These are phyloP conservation scores for Cercospora sp. DNA, from an alignment of 2,329 filamentous ascomycete genomes.

Conservation along the genomic window DNA sequence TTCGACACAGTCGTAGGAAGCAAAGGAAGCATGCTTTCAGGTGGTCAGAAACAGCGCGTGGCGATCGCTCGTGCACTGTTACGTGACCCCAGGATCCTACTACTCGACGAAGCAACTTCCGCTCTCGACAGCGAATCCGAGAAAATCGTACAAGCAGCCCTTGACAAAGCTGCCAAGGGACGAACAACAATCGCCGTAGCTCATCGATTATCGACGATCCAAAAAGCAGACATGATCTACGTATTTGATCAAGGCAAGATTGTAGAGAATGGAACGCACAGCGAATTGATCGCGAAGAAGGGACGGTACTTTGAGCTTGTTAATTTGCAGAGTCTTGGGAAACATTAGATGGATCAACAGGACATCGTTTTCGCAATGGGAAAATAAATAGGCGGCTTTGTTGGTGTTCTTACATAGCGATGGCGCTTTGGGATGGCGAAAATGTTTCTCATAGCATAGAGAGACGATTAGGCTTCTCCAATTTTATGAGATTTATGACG, in stretches of 20 bases:
- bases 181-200: constrained; percentile 81
- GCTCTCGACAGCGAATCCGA: constrained; percentile 73
- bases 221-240: constrained; percentile 91
- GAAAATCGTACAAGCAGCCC: constrained; percentile 75
- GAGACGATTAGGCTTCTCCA: neutral
- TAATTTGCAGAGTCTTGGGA: constrained; percentile 41
- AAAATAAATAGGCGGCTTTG: neutral
- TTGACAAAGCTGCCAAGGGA: constrained; percentile 79
- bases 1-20: constrained; percentile 63
- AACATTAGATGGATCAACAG: constrained; percentile 17
- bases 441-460: neutral
- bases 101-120: constrained; percentile 74
- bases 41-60: constrained; percentile 92
- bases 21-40: constrained; percentile 81
- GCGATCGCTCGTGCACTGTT: constrained; percentile 90
- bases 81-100: constrained; percentile 82
- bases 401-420: constrained; percentile 2
- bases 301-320: constrained; percentile 46
- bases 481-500: neutral
- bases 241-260: constrained; percentile 91
- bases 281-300: constrained; percentile 43
- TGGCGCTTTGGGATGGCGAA: constrained; percentile 5
- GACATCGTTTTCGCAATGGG: neutral
- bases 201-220: constrained; percentile 87
- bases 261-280: constrained; percentile 84